Conservation (phyloP, 805 yeast species). For the Nakazawaea wickerhamii region DNA sequence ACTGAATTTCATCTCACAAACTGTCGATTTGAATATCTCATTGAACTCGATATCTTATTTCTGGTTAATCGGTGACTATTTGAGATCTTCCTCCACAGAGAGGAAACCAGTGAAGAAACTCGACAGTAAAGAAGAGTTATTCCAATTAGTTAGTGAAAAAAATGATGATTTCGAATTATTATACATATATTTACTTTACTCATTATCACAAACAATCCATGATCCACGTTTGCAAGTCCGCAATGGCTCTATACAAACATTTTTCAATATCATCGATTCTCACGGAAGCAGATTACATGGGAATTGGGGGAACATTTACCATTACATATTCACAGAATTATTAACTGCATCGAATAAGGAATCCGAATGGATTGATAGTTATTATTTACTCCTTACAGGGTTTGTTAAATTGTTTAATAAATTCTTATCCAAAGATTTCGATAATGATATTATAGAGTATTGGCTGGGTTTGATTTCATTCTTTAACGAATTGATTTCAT, state of each 20-base stretch:
- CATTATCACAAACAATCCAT: slow-evolving; percentile 55
- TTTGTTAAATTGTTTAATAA: slow-evolving; percentile 53
- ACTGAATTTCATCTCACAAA: slow-evolving; percentile 65
- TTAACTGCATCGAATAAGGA: slow-evolving; percentile 21
- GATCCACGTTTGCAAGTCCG: slow-evolving; percentile 76
- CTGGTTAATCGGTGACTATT: slow-evolving; percentile 84
- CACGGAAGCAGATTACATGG: slow-evolving; percentile 40
- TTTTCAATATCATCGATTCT: slow-evolving; percentile 74
- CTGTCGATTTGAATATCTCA: slow-evolving; percentile 74
- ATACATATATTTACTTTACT: slow-evolving; percentile 61
- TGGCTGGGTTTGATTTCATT: slow-evolving; percentile 58
- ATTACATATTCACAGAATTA: slow-evolving; percentile 55
- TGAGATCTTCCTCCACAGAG: slow-evolving; percentile 21
- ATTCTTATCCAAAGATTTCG: slow-evolving; percentile 37
- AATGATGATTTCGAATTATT: slow-evolving; percentile 31
- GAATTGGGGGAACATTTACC: slow-evolving; percentile 66
- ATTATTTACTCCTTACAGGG: slow-evolving; percentile 58
- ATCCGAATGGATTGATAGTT: slow-evolving; percentile 55
- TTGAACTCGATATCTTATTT: slow-evolving; percentile 88
- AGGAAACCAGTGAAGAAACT: slow-evolving; percentile 9
- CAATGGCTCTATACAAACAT: slow-evolving; percentile 85
- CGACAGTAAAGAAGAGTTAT: slow-evolving; percentile 21
- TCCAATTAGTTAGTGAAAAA: slow-evolving; percentile 18
- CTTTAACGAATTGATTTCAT: slow-evolving; percentile 34
- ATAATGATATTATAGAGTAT: slow-evolving; percentile 22